phyloP scores from a whole-genome alignment of 2,329 filamentous ascomycete genomes.

The Thelonectria blattea region DNA sequence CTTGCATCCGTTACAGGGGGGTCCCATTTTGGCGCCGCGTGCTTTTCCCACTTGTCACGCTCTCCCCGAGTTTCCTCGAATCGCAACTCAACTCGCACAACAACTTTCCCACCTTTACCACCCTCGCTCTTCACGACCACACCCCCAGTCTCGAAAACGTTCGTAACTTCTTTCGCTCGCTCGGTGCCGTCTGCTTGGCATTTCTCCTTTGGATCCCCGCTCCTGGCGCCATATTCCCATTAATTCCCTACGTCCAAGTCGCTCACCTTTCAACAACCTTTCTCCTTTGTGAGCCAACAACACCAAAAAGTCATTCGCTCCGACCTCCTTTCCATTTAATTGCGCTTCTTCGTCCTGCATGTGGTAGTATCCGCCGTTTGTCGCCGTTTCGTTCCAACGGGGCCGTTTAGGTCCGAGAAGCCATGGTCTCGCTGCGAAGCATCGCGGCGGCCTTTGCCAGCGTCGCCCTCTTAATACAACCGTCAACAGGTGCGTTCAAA shows the following conservation, averaged over 20 bases:
- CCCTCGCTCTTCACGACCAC: neutral
- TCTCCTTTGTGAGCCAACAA: neutral
- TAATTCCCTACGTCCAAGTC: neutral
- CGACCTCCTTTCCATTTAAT: neutral
- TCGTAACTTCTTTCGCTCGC: neutral
- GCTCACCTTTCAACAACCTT: neutral
- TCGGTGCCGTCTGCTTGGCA: neutral
- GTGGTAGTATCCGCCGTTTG: slow-evolving; percentile 20
- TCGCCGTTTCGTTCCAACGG: slow-evolving; percentile 20
- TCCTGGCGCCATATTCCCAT: neutral
- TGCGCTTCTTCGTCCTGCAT: slow-evolving; percentile 16
- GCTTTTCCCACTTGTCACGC: neutral
- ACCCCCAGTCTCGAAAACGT: slow-evolving; percentile 1
- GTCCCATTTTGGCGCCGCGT: neutral
- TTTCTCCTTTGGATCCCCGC: neutral
- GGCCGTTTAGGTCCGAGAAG: slow-evolving; percentile 31
- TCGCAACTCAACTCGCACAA: neutral
- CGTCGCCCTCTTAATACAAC: slow-evolving; percentile 40
- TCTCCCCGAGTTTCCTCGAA: neutral
- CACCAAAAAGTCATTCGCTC: neutral
- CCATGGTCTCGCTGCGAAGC: slow-evolving; percentile 44
- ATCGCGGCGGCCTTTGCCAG: slow-evolving; percentile 41
- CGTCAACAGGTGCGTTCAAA: slow-evolving; percentile 40
- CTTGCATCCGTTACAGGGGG: too few relatives aligned
- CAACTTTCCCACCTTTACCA: neutral